phyloP scores from a whole-genome alignment of 2,329 filamentous ascomycete species.

The Botrytis pseudocinerea region DNA sequence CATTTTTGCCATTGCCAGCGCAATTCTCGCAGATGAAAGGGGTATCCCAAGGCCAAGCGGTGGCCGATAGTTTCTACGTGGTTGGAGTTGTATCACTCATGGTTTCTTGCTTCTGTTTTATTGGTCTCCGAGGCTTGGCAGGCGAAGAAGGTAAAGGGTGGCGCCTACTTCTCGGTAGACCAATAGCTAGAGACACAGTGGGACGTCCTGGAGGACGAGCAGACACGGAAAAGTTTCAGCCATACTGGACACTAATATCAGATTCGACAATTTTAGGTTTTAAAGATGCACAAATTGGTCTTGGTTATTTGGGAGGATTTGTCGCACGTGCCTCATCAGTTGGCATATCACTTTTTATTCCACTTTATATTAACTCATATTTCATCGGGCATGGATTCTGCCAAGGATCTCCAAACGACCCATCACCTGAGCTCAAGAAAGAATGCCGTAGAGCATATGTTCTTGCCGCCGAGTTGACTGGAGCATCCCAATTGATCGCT shows the following conservation, averaged over 20 bases:
- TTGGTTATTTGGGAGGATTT: slow-evolving; percentile 92
- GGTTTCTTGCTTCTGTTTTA: slow-evolving; percentile 72
- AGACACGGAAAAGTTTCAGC: slow-evolving; percentile 44
- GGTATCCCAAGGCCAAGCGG: slow-evolving; percentile 70
- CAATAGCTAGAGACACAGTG: slow-evolving; percentile 27
- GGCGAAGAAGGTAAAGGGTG: slow-evolving; percentile 80
- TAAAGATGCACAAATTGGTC: slow-evolving; percentile 72
- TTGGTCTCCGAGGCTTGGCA: slow-evolving; percentile 68
- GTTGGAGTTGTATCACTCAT: slow-evolving; percentile 72
- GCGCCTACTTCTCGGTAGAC: slow-evolving; percentile 53
- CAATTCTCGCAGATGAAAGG: slow-evolving; percentile 70
- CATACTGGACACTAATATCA: slow-evolving; percentile 61
- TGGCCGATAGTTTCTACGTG: slow-evolving; percentile 84
- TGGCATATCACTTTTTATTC: slow-evolving; percentile 91
- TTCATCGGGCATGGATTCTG: slow-evolving; percentile 83
- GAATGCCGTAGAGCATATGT: slow-evolving; percentile 86
- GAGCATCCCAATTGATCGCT: slow-evolving; percentile 83
- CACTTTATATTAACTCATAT: slow-evolving; percentile 87
- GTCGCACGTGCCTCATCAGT: slow-evolving; percentile 93
- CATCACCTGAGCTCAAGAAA: slow-evolving; percentile 74
- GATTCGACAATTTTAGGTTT: slow-evolving; percentile 70
- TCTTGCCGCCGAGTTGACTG: slow-evolving; percentile 81
- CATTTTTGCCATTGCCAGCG: slow-evolving; percentile 87
- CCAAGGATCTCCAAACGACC: slow-evolving; percentile 62
- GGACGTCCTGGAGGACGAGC: slow-evolving; percentile 10